Evolutionary conservation across 2,329 filamentous ascomycete genomes (phyloP), one percentile per base, ranked within the genome.

Genomic region (Cytospora paraplurivora): DNA sequence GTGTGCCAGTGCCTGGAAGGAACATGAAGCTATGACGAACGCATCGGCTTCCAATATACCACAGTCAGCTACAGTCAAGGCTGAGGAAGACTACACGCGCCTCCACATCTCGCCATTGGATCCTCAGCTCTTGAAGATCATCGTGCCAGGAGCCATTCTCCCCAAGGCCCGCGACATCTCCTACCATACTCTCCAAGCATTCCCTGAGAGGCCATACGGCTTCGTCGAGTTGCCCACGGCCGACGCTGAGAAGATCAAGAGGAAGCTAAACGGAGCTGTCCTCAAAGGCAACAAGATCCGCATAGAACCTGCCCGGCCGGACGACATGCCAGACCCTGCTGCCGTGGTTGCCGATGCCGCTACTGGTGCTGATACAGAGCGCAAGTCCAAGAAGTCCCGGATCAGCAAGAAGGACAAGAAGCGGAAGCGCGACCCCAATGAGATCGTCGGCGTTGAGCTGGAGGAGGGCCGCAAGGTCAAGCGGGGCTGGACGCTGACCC

Each of bases 31-130:
- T 27, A 66, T 66, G 64, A 66, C 59, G 44, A 51, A 50, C 44
- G 50, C 37, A 44, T 44, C 55, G n/a, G 53, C 12, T n/a, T 27
- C 38, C 35, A 41, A 56, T 3, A 56, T 38, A 35, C 17, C 35
- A n/a, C 52, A 44, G 21, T 19, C 52, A 41, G 61, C 41, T 47
- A 21, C 61, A 50, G n/a, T 19, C 19, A n/a, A 55, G 51, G 59
- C 51, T 38, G 59, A 49, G 44, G 59, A 61, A 50, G n/a, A 38
- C 34, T 81, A 78, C 71, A 79, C 77, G 41, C 85, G 92, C 70
- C 85, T 99, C 59, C 92, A 99, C 77, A 95, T 99, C 70, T 89
- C 91, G 17, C 95, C 95, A 55, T 84, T 99, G 69, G 92, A 88
- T 71, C 80, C 89, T 47, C 85, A 89, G 8, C 84, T 98, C 19